phyloP scores from a whole-genome alignment of 345 rosid genomes.

The Melaleuca alternifolia region DNA sequence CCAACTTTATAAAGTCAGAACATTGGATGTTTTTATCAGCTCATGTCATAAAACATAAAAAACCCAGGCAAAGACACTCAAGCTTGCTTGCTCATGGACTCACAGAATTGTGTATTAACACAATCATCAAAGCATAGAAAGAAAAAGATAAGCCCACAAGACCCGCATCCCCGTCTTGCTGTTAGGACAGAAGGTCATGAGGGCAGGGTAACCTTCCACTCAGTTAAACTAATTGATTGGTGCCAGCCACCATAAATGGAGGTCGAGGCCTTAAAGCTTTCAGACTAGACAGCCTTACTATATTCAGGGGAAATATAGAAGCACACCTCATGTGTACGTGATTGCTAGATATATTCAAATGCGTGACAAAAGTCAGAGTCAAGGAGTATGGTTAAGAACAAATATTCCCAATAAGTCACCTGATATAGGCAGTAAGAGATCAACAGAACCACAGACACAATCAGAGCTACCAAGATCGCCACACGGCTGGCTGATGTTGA shows the following conservation, averaged over 20 bases:
- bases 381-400: background rate
- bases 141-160: background rate
- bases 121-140: background rate
- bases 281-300: background rate
- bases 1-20: background rate
- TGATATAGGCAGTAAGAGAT: slow-evolving; percentile 83
- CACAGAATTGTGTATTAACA: background rate
- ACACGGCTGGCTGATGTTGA: slow-evolving; percentile 69
- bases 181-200: background rate
- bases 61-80: rapidly evolving
- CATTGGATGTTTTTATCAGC: background rate
- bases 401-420: slow-evolving; percentile 16
- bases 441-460: slow-evolving; percentile 45
- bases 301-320: background rate
- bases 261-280: background rate
- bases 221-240: background rate
- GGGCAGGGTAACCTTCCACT: background rate
- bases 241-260: background rate
- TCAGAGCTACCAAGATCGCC: slow-evolving; percentile 56
- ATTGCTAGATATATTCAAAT: background rate
- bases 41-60: background rate
- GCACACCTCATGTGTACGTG: background rate
- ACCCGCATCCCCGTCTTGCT: background rate
- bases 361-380: background rate
- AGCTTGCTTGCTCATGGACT: background rate